These are phyloP conservation scores for Polygonum maritimum DNA, from an alignment of 148 eudicot genomes.

Conservation along the genomic window DNA sequence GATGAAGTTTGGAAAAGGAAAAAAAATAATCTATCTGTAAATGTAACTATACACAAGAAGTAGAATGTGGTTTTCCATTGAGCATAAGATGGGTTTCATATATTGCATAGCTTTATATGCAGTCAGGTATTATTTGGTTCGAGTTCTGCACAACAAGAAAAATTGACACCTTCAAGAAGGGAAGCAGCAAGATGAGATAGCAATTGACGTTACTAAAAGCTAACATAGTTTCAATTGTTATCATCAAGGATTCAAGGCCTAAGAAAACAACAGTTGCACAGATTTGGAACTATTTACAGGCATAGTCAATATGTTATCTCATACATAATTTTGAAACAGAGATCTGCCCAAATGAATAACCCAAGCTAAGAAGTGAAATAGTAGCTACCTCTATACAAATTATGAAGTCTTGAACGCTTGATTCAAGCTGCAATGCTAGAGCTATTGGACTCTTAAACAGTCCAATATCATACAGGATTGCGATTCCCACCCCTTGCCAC, in stretches of 20 bases:
- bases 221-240: not conserved
- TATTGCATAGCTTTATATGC: not conserved
- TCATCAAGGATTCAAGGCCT: not conserved
- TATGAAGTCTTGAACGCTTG: slow-evolving; percentile 7
- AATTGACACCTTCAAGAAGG: not conserved
- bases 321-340: not conserved
- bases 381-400: slow-evolving; percentile 82
- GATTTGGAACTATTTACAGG: not conserved
- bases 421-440: slow-evolving; percentile 4
- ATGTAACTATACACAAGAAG: not conserved
- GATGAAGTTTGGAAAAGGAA: not conserved
- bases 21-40: not conserved
- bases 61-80: not conserved
- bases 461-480: slow-evolving; percentile 47
- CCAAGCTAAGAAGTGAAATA: slow-evolving; percentile 1
- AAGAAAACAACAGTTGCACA: not conserved
- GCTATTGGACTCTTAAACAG: slow-evolving; percentile 8
- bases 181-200: not conserved
- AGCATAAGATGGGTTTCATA: not conserved
- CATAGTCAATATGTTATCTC: not conserved
- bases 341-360: not conserved
- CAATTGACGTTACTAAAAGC: not conserved
- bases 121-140: not conserved
- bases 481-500: slow-evolving; percentile 15
- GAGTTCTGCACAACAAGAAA: not conserved